Evolutionary conservation across 257 asterid genomes (phyloP).

Genomic region (Solanum pennellii): DNA sequence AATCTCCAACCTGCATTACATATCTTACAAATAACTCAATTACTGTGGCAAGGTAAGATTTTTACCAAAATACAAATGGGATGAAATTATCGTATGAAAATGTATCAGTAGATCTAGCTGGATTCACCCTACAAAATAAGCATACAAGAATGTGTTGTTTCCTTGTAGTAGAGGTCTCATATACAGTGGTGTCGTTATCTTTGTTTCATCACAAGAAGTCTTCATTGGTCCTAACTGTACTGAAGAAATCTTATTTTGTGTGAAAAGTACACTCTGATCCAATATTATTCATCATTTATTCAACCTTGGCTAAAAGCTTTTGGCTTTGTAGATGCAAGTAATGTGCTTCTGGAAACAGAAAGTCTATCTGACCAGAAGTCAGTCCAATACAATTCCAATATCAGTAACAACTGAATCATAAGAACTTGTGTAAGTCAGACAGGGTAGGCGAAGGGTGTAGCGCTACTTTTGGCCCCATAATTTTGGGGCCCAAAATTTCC

Average conservation of each 20-base stretch:
- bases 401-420: neutral
- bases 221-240: neutral
- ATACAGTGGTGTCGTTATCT: neutral
- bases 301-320: neutral
- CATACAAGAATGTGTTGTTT: neutral
- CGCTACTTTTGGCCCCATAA: neutral
- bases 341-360: neutral
- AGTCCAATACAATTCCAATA: neutral
- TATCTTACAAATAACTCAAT: slow-evolving; percentile 2
- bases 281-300: neutral
- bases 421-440: neutral
- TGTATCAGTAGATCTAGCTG: neutral
- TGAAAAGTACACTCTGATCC: neutral
- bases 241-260: neutral
- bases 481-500: neutral
- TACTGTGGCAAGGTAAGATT: neutral
- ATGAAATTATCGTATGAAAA: neutral
- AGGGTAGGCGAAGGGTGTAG: neutral
- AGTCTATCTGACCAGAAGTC: neutral
- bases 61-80: neutral
- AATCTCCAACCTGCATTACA: slow-evolving; percentile 55
- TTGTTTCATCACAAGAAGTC: neutral
- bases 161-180: neutral
- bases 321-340: neutral
- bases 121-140: neutral